Percentiles rank a stretch among this genome's conserved stretches.
Conservation (phyloP, 805 yeast species). For the Yamadazyma philogaea region DNA sequence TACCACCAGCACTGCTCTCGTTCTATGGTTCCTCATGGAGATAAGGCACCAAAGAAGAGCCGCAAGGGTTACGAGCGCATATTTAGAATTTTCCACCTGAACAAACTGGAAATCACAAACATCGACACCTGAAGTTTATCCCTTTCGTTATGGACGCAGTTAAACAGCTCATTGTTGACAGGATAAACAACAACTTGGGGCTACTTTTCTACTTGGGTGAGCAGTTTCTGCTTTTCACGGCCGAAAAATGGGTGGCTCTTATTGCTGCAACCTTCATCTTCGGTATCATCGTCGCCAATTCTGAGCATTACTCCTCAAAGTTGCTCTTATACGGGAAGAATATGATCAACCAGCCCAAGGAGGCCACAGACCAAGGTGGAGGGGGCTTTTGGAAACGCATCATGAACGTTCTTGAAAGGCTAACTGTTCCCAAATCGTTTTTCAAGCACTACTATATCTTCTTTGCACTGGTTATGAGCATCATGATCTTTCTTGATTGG, state of each 20-base stretch:
- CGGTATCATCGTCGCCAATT: conserved; percentile 11
- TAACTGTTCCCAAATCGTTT: conserved; percentile 60
- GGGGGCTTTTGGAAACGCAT: conserved; percentile 1
- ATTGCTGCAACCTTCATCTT: background rate
- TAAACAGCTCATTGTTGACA: conserved; percentile 2
- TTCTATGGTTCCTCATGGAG: too few relatives aligned
- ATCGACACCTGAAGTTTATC: too few relatives aligned
- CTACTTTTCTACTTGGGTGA: background rate
- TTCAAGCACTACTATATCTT: conserved; percentile 62
- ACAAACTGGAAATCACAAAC: too few relatives aligned
- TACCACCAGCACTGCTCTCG: too few relatives aligned
- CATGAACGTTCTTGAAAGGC: conserved; percentile 15
- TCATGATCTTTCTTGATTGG: conserved; percentile 2
- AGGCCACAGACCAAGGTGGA: background rate
- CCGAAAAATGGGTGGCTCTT: conserved; percentile 13
- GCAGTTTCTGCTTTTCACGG: background rate
- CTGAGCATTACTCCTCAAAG: conserved; percentile 4
- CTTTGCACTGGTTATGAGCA: conserved; percentile 24
- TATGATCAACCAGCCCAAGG: conserved; percentile 1
- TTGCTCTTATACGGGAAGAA: conserved; percentile 16
- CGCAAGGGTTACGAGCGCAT: too few relatives aligned
- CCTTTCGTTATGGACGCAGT: conserved; percentile 4
- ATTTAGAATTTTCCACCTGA: too few relatives aligned
- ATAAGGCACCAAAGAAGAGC: too few relatives aligned
- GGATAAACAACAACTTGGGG: conserved; percentile 4